Base-by-base conservation (phyloP, 2,329 filamentous ascomycete species). In the Xylariaceae sp. region DNA sequence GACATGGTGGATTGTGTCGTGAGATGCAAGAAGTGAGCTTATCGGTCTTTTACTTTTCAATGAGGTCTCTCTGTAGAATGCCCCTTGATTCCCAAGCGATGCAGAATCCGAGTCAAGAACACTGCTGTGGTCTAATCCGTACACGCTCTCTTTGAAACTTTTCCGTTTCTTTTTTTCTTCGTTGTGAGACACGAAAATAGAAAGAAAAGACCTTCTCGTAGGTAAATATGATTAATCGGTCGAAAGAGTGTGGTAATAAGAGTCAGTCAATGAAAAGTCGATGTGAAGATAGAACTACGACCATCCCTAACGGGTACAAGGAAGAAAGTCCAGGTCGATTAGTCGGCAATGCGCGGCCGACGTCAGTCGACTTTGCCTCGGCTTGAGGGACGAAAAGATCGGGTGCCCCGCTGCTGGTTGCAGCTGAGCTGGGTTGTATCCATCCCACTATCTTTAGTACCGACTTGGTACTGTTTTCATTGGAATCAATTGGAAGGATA, bases 1-100 rank as follows among this genome's bases (percentile, higher is more conserved):
- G 72, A 66, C 45, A 69, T 67, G 53, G 66, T 60, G 51, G 62
- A 64, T 56, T 61, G 8, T 3, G 48, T 13, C 11, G 49, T 2
- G 17, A 49, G 15, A 35, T 3, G 23, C 2, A 13, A 6, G 39
- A 44, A 44, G 30, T 4, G 11, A 50, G 1, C 4, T 50, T 50
- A n/a, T n/a, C n/a, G 13, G 42, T n/a, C 42, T 3, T 9, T 42
- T 11, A 1, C 37, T 9, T 42, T 42, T 4, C 4, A 30, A 30
- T 5, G 23, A 30, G 23, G 5, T 30, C 23, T 30, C 23, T 30
- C 23, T 6, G 23, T 6, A 30, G 37, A 10, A 1, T 42, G 1
- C 37, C 37, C 13, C 37, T 30, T 30, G 23, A 30, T 30, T 13
- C 9, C 13, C 37, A 42, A 6, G 37, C 37, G 37, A 9, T 42